Percentiles rank a stretch among this genome's conserved stretches.
phyloP scores from a whole-genome alignment of 495 filamentous ascomycete genomes.

The Penicillium arizonense region DNA sequence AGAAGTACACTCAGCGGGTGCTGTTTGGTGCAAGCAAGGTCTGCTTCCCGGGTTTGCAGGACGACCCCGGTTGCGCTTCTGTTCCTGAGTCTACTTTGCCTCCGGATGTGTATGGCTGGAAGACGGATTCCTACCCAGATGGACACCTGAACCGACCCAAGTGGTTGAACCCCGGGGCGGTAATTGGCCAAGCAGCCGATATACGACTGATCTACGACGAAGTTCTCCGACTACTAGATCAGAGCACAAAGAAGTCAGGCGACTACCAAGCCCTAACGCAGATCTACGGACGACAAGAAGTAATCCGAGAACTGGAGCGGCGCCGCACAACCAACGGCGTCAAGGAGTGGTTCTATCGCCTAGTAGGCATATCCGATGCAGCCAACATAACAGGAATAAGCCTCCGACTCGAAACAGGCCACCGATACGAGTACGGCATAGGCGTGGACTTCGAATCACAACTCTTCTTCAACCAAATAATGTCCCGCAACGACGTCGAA shows the following conservation, averaged over 20 bases:
- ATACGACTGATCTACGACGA: conserved; percentile 51
- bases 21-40: conserved; percentile 61
- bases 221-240: conserved; percentile 41
- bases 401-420: conserved; percentile 36
- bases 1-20: conserved; percentile 54
- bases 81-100: conserved; percentile 57
- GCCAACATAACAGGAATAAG: conserved; percentile 46
- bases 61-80: conserved; percentile 51
- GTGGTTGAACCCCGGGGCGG: conserved; percentile 50
- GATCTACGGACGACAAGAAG: conserved; percentile 60
- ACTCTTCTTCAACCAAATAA: conserved; percentile 52
- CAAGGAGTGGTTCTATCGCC: conserved; percentile 45
- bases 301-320: conserved; percentile 51
- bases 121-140: conserved; percentile 46
- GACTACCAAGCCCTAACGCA: conserved; percentile 54
- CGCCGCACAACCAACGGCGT: conserved; percentile 33
- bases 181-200: conserved; percentile 53
- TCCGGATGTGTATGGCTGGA: conserved; percentile 54
- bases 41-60: conserved; percentile 45
- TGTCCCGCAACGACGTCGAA: conserved; percentile 43
- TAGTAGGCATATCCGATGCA: conserved; percentile 45
- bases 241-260: conserved; percentile 31
- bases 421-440: conserved; percentile 56
- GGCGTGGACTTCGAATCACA: conserved; percentile 56
- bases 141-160: conserved; percentile 45